Conservation (phyloP, 2,329 filamentous ascomycete species). For the Pyrenochaeta sp. region DNA sequence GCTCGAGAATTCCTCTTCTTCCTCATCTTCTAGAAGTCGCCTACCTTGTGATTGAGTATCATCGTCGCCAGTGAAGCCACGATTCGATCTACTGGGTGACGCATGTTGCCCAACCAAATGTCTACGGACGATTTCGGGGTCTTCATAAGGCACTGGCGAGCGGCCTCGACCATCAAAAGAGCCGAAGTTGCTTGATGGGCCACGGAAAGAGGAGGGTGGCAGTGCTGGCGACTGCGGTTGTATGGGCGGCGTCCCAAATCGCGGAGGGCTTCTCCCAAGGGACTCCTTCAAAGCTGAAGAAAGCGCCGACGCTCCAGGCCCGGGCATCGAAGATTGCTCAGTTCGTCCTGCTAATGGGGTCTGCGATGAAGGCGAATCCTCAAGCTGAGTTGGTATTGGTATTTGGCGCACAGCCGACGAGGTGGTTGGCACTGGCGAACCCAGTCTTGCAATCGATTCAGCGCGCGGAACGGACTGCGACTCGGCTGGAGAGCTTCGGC, state of each 20-base stretch:
- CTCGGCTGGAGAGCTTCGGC: constrained; percentile 36
- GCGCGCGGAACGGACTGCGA: constrained; percentile 58
- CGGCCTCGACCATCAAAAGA: constrained; percentile 76
- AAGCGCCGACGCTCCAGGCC: constrained; percentile 85
- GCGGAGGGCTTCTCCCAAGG: constrained; percentile 73
- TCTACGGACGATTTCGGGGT: constrained; percentile 88
- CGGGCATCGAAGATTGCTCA: constrained; percentile 68
- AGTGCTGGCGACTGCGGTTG: constrained; percentile 65
- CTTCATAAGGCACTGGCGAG: constrained; percentile 74
- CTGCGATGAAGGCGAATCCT: constrained; percentile 52
- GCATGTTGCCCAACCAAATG: constrained; percentile 73
- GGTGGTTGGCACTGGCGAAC: constrained; percentile 62
- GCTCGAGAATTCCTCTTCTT: constrained; percentile 86
- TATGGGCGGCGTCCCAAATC: constrained; percentile 66
- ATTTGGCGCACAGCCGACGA: constrained; percentile 61
- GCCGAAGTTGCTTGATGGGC: constrained; percentile 78
- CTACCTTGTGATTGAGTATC: constrained; percentile 45
- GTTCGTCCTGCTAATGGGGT: constrained; percentile 72
- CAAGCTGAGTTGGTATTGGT: constrained; percentile 59
- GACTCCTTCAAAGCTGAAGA: constrained; percentile 85
- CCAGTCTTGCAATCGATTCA: constrained; percentile 63
- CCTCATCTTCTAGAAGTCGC: constrained; percentile 54
- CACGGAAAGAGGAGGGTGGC: constrained; percentile 57
- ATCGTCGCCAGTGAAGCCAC: constrained; percentile 33
- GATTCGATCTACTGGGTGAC: constrained; percentile 46